These are phyloP conservation scores for Solanum sejunctum DNA, from an alignment of 257 asterid genomes.

Conservation along the genomic window DNA sequence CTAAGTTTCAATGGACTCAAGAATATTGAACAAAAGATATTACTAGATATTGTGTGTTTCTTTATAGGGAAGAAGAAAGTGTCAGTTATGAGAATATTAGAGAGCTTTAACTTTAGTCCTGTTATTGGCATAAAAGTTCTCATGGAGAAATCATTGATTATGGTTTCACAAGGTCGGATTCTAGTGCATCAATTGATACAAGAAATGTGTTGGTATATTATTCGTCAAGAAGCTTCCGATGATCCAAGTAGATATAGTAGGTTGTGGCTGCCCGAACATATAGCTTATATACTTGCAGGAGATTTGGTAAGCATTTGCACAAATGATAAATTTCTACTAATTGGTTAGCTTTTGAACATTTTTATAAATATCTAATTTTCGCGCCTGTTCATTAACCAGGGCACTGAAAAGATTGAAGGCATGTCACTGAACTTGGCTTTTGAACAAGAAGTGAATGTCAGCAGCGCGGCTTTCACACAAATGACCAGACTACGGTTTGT, in stretches of 20 bases:
- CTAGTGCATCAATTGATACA: neutral
- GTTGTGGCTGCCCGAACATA: neutral
- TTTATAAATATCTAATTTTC: neutral
- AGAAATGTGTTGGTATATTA: neutral
- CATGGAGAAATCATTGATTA: neutral
- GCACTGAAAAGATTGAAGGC: neutral
- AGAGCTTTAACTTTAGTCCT: neutral
- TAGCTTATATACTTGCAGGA: neutral
- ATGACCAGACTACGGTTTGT: too few species aligned
- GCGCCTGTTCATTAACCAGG: neutral
- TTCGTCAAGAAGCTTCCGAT: neutral
- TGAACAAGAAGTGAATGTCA: neutral
- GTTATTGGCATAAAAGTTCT: neutral
- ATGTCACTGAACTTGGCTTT: neutral
- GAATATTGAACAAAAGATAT: neutral
- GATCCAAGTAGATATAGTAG: neutral
- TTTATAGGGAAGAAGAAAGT: neutral
- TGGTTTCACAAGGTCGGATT: neutral
- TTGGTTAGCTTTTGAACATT: neutral
- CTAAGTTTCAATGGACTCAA: neutral
- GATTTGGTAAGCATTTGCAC: neutral
- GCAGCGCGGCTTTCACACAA: neutral
- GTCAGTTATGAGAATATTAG: neutral
- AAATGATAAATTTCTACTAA: neutral
- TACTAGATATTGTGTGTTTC: slow-evolving; percentile 3